Conservation (phyloP, 139 green algal species). For the Chlorella sp. region DNA sequence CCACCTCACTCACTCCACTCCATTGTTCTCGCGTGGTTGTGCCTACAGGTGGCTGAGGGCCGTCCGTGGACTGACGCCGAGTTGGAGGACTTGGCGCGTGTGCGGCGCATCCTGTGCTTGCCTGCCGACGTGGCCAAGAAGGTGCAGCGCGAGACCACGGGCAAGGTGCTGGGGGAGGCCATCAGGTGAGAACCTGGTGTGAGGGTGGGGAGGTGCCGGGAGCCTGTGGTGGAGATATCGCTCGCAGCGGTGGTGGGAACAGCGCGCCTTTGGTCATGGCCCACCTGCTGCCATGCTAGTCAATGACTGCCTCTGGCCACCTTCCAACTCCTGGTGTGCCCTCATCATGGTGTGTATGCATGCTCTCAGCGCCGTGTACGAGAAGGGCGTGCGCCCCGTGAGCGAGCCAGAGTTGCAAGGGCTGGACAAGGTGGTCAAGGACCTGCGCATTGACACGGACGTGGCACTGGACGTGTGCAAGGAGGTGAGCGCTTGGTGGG, state of each 20-base stretch:
- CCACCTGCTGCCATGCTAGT: too few relatives aligned
- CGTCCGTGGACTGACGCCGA: slow-evolving; percentile 63
- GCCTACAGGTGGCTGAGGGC: background rate
- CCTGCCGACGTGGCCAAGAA: slow-evolving; percentile 33
- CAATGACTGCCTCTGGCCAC: too few relatives aligned
- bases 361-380: slow-evolving; percentile 29
- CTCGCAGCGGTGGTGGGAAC: too few relatives aligned
- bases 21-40: too few relatives aligned
- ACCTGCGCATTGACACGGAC: slow-evolving; percentile 60
- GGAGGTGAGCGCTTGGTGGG: too few relatives aligned
- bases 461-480: slow-evolving; percentile 48
- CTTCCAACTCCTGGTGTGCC: too few relatives aligned
- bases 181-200: too few relatives aligned
- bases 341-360: too few relatives aligned
- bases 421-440: slow-evolving; percentile 54
- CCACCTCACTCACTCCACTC: too few relatives aligned
- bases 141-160: slow-evolving; percentile 28
- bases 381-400: slow-evolving; percentile 49
- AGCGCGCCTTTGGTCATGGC: too few relatives aligned
- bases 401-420: slow-evolving; percentile 21
- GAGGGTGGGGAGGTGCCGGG: too few relatives aligned
- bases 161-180: slow-evolving; percentile 36
- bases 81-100: slow-evolving; percentile 54
- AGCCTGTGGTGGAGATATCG: too few relatives aligned
- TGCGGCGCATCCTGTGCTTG: slow-evolving; percentile 86